A percentile compares a stretch with the other conserved stretches of the same genome.
phyloP scores from a whole-genome alignment of 768 basidiomycete species.

The Termitomyces sp. region DNA sequence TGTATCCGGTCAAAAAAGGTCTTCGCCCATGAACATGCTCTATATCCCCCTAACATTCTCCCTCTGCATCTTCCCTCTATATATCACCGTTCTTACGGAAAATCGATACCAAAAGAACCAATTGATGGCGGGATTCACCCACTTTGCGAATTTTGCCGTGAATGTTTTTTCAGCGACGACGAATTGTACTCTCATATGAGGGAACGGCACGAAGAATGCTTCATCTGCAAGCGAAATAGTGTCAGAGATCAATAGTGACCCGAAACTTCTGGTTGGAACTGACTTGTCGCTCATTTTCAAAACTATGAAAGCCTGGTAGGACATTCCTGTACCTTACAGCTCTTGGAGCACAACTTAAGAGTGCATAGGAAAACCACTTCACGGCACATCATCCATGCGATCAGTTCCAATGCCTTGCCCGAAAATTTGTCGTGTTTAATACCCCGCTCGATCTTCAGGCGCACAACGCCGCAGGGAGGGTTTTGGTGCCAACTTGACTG shows the following conservation, averaged over 20 bases:
- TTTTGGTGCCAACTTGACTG: slow-evolving; percentile 57
- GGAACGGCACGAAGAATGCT: slow-evolving; percentile 93
- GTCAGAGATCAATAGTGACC: slow-evolving; percentile 75
- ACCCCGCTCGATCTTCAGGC: slow-evolving; percentile 84
- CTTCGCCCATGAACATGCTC: slow-evolving; percentile 89
- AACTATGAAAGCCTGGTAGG: slow-evolving; percentile 73
- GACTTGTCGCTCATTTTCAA: slow-evolving; percentile 36
- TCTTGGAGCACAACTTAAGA: slow-evolving; percentile 2
- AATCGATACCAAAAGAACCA: slow-evolving; percentile 39
- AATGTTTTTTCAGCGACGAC: slow-evolving; percentile 90
- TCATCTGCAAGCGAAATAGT: slow-evolving; percentile 83
- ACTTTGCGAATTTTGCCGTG: slow-evolving; percentile 83
- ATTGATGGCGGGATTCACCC: slow-evolving; percentile 74
- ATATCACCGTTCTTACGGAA: slow-evolving; percentile 33
- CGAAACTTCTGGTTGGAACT: background rate
- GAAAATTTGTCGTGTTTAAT: slow-evolving; percentile 94
- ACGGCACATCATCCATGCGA: slow-evolving; percentile 74
- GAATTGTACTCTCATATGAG: slow-evolving; percentile 94
- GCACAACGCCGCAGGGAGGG: slow-evolving; percentile 67
- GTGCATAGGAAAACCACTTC: slow-evolving; percentile 66
- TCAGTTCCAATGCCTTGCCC: slow-evolving; percentile 66
- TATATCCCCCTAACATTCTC: slow-evolving; percentile 64
- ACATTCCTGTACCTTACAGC: background rate
- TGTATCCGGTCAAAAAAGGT: slow-evolving; percentile 90
- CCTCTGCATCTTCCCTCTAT: slow-evolving; percentile 75